Base-by-base conservation (phyloP, 2,329 filamentous ascomycete genomes). In the Clonostachys chloroleuca region DNA sequence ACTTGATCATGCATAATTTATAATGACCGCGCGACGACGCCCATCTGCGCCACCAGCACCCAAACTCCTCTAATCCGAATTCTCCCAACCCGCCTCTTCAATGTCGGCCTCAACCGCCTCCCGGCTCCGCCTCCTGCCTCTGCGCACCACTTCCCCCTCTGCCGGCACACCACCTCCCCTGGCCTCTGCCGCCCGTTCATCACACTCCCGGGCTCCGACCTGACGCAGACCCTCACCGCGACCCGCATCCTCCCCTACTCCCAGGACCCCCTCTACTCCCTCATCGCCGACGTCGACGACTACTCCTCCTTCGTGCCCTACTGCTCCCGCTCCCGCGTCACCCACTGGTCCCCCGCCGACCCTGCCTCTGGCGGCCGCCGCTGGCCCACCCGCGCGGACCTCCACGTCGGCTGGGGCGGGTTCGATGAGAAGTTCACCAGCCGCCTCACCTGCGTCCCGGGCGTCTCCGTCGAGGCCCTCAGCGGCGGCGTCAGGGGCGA, bases 261-360 rank as follows among this genome's bases (percentile, higher is more conserved):
- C 1, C 73, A 83, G 34, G 59, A 67, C 5, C 74, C 81, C 2
- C 83, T 99, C 56, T 99, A 94, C 80, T 75, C 77, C 55, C 79
- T 96, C 47, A 92, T 99, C 65, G 84, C 91, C 69, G 90, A 96
- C 67, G 84, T 99, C 54, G 81, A 89, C 65, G 83, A 82, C 52
- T 99, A 99, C 79, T 74, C 78, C 36, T 65, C 74, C 54, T 99
- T 97, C 75, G 81, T 99, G n/a, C 94, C 94, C 12, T 96, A 95
- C 78, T 95, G 92, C 70, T 79, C 81, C 40, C 75, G 74, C 42
- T 92, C 88, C 36, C 78, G 75, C 51, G 90, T 97, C 39, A 96
- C 90, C 2, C 74, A 77, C 49, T 90, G 86, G 79, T 86, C 88
- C 7, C 46, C 63, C 12, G 73, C 80, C 9, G 73, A 80, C 59